These are phyloP conservation scores for Quercus cerris DNA, from an alignment of 306 rosid species.

Conservation along the genomic window DNA sequence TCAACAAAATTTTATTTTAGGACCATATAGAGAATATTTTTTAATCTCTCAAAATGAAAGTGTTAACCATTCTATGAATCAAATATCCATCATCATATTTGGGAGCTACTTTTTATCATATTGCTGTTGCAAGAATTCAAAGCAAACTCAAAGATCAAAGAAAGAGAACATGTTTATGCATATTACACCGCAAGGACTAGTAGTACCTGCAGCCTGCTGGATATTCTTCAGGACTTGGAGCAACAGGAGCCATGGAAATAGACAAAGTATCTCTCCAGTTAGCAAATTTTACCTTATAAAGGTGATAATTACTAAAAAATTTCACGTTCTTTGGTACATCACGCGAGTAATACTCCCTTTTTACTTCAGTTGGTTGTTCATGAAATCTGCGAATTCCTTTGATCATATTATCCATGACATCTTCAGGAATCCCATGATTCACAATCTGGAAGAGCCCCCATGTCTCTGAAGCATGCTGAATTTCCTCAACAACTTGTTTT, in stretches of 20 bases:
- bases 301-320: conserved; percentile 34
- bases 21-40: too few relatives aligned
- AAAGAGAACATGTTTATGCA: too few relatives aligned
- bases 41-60: too few relatives aligned
- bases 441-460: conserved; percentile 45
- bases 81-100: too few relatives aligned
- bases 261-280: conserved; percentile 41
- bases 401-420: conserved; percentile 23
- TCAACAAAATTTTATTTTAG: too few relatives aligned
- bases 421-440: conserved; percentile 33
- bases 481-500: too few relatives aligned
- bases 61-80: too few relatives aligned
- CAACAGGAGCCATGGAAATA: conserved; percentile 36
- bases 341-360: conserved; percentile 31
- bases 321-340: conserved; percentile 31
- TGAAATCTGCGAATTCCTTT: conserved; percentile 36
- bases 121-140: too few relatives aligned
- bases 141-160: too few relatives aligned
- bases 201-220: conserved; percentile 39
- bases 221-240: conserved; percentile 9
- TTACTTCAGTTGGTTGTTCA: conserved; percentile 37
- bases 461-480: conserved; percentile 14
- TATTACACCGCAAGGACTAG: too few relatives aligned
- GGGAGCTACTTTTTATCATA: too few relatives aligned
- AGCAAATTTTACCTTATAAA: conserved; percentile 35